phyloP scores from a whole-genome alignment of 345 rosid genomes.

The Citrus hindsii region DNA sequence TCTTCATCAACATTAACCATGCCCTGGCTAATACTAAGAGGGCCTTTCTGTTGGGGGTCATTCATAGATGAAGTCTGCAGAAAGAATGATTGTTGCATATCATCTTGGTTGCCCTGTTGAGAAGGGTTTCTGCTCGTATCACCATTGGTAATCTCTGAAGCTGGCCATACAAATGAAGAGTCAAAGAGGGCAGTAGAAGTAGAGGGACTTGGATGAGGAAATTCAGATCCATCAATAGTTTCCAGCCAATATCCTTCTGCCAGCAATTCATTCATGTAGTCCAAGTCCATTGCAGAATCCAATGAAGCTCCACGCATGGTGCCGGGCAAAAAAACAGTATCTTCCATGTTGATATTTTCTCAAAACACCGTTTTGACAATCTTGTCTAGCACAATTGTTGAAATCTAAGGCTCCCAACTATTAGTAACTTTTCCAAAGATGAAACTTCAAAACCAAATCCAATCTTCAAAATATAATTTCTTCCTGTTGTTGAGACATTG shows the following conservation, averaged over 20 bases:
- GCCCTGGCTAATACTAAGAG: constrained; percentile 20
- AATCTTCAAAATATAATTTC: constrained; percentile 23
- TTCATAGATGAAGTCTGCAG: constrained; percentile 19
- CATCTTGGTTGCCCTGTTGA: constrained; percentile 35
- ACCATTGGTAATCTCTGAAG: constrained; percentile 34
- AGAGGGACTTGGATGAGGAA: constrained; percentile 44
- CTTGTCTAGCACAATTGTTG: constrained; percentile 5
- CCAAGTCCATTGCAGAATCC: constrained; percentile 63
- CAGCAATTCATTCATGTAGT: constrained; percentile 71
- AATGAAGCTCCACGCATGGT: constrained; percentile 22
- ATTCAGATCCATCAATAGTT: constrained; percentile 79
- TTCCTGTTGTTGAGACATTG: constrained; percentile 3
- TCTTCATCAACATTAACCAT: constrained; percentile 4
- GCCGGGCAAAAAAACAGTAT: constrained; percentile 40
- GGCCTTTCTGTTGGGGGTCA: constrained; percentile 29
- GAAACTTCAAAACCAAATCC: constrained; percentile 6
- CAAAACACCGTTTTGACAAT: constrained; percentile 7
- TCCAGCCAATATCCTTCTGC: constrained; percentile 95
- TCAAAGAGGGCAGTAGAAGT: constrained; percentile 39
- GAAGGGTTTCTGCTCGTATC: constrained; percentile 23
- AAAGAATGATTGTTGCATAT: constrained; percentile 22
- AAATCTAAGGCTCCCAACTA: constrained; percentile 8
- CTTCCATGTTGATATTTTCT: constrained; percentile 46
- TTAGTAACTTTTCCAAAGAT: not conserved
- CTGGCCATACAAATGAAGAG: constrained; percentile 39